Evolutionary conservation across 805 yeast genomes (phyloP), one percentile per base, ranked within the genome.

Genomic region (Lipomyces japonicus): DNA sequence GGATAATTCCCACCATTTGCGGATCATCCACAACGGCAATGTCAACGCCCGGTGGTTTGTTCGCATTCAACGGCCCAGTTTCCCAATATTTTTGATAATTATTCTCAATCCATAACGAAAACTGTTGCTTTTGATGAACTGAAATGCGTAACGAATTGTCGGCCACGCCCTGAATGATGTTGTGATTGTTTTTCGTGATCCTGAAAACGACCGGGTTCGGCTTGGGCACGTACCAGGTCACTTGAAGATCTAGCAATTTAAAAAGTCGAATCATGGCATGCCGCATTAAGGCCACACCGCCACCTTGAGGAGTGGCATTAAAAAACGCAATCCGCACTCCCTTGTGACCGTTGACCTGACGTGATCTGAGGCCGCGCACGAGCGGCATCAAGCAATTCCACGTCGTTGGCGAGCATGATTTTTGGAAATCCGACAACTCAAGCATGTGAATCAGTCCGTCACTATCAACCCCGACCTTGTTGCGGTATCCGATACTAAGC

Each of bases 231-330:
- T 55, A 55, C 59, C 59, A 55, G 9, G 51, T 19, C 7, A 37
- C 58, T 22, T 48, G 43, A 7, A 55, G 25, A 22, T 44, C 58
- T 19, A 55, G 39, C 19, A 55, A 36, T 16, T 26, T 22, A 41
- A 44, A 53, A 24, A 55, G 37, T 21, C 59, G 26, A 26, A 55
- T 53, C 26, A 53, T 25, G 10, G 59, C 59, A 22, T 55, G 59
- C 34, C 59, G 31, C 59, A 55, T 55, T 4, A 55, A 41, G n/a
- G 59, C 59, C 16, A 55, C 59, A 3, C 59, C 59, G 12, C 59
- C 59, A 4, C 59, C 59, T 31, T 55, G 59, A 2, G 59, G 57
- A 7, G 59, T 55, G 16, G 59, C 59, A 42, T 45, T 53, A 32
- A 55, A 55, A 39, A 53, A 55, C 4, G 55, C 59, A 24, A 55